These are phyloP conservation scores for Phytophthora fragariae DNA, from an alignment of 352 stramenopile genomes.

Conservation along the genomic window DNA sequence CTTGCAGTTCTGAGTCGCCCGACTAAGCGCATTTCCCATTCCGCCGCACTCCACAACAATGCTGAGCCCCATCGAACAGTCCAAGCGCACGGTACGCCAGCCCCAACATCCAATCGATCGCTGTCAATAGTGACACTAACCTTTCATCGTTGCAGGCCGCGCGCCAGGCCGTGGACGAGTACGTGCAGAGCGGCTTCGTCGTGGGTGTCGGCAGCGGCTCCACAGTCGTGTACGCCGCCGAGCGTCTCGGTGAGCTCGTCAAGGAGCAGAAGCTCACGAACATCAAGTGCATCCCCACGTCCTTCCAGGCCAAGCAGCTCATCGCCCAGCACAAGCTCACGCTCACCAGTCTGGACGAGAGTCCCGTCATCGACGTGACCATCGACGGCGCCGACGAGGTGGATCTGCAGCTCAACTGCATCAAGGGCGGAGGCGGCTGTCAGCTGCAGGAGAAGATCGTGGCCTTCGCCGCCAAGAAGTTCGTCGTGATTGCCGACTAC, in stretches of 20 bases:
- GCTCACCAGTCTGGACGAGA: constrained; percentile 83
- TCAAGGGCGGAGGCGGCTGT: constrained; percentile 98
- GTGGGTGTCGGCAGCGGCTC: constrained; percentile 98
- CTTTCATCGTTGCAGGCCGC: constrained; percentile 56
- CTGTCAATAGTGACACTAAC: neutral
- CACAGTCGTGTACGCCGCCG: constrained; percentile 98
- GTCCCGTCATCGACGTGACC: constrained; percentile 96
- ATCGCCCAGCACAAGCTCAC: constrained; percentile 82
- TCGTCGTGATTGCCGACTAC: constrained; percentile 97
- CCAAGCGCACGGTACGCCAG: constrained; percentile 67
- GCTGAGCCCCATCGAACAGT: constrained; percentile 72
- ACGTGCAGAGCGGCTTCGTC: constrained; percentile 94
- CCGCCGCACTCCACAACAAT: constrained; percentile 18
- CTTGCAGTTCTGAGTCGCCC: constrained; percentile 7
- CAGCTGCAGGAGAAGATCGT: constrained; percentile 96
- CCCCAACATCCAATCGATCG: neutral
- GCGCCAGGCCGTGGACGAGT: constrained; percentile 92
- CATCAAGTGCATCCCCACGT: constrained; percentile 98
- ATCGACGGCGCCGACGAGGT: constrained; percentile 99
- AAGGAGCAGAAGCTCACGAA: constrained; percentile 88
- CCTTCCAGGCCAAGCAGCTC: constrained; percentile 97
- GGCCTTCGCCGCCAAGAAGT: constrained; percentile 95
- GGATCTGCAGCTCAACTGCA: constrained; percentile 96
- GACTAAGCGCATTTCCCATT: constrained; percentile 8
- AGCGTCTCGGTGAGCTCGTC: constrained; percentile 95